Evolutionary conservation across 2,329 filamentous ascomycete species (phyloP).

Genomic region (Trichocomaceae sp.): DNA sequence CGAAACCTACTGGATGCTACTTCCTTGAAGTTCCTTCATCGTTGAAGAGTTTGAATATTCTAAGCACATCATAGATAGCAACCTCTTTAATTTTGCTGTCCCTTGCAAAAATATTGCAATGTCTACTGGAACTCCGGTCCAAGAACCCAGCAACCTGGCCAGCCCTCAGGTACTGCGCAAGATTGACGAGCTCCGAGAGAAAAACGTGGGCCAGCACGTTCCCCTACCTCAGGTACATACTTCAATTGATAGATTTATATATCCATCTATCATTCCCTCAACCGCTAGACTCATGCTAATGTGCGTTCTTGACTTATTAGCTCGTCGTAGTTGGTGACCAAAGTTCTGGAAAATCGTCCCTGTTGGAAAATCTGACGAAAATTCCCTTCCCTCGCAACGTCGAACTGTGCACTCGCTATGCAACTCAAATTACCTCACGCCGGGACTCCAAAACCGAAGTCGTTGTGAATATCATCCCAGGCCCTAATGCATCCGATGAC

Average conservation of each 20-base stretch:
- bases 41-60: background rate
- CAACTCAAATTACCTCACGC: slow-evolving; percentile 54
- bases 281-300: background rate
- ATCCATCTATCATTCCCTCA: background rate
- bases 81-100: background rate
- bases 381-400: slow-evolving; percentile 56
- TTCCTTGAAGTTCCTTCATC: too few species aligned
- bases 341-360: slow-evolving; percentile 58
- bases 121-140: background rate
- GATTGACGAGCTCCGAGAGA: slow-evolving; percentile 7
- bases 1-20: too few species aligned
- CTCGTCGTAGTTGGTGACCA: slow-evolving; percentile 56
- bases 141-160: background rate
- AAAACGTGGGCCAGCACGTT: slow-evolving; percentile 7
- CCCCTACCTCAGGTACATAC: slow-evolving; percentile 1
- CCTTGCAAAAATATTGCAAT: background rate
- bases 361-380: slow-evolving; percentile 57
- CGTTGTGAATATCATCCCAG: slow-evolving; percentile 34
- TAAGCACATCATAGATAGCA: background rate
- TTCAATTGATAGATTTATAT: background rate
- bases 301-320: slow-evolving; percentile 18
- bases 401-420: slow-evolving; percentile 56
- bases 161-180: slow-evolving; percentile 1
- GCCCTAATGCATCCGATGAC: slow-evolving; percentile 16
- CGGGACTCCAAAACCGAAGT: slow-evolving; percentile 14